Evolutionary conservation across 176 grass and related monocot species (phyloP).

Genomic region (Lolium rigidum): DNA sequence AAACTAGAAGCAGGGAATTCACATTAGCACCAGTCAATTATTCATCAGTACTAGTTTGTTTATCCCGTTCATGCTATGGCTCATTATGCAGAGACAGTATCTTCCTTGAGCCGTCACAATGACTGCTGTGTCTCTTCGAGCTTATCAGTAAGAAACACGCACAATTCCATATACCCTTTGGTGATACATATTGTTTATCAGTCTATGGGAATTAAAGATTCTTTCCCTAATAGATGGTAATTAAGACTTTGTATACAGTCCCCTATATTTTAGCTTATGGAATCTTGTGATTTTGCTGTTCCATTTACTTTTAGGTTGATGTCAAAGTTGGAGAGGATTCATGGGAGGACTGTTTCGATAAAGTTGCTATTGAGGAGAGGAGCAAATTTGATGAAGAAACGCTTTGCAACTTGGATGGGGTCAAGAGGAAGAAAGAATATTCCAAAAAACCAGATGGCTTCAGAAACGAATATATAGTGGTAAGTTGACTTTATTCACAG

Average conservation of each 20-base stretch:
- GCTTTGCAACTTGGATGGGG: conserved; percentile 39
- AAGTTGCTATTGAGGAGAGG: conserved; percentile 38
- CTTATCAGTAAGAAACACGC: conserved; percentile 38
- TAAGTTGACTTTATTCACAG: background rate
- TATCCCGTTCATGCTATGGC: background rate
- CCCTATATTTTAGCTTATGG: background rate
- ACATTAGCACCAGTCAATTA: background rate
- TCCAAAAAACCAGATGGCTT: conserved; percentile 33
- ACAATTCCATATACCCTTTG: background rate
- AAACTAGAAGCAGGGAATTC: too few species aligned
- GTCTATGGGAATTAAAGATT: background rate
- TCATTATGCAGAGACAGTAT: conserved; percentile 42
- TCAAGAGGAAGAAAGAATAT: conserved; percentile 43
- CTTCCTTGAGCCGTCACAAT: conserved; percentile 33
- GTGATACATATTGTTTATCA: background rate
- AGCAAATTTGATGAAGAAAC: conserved; percentile 53
- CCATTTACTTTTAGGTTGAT: conserved; percentile 16
- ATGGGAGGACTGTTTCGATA: conserved; percentile 39
- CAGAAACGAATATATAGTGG: conserved; percentile 48
- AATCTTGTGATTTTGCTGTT: background rate
- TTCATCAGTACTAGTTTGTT: background rate
- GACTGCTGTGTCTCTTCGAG: conserved; percentile 40
- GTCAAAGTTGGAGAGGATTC: conserved; percentile 6
- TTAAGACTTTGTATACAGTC: background rate
- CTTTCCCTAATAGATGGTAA: background rate